These are phyloP conservation scores for Ustilago lituana DNA, from an alignment of 1,284 basidiomycete species.

Conservation along the genomic window DNA sequence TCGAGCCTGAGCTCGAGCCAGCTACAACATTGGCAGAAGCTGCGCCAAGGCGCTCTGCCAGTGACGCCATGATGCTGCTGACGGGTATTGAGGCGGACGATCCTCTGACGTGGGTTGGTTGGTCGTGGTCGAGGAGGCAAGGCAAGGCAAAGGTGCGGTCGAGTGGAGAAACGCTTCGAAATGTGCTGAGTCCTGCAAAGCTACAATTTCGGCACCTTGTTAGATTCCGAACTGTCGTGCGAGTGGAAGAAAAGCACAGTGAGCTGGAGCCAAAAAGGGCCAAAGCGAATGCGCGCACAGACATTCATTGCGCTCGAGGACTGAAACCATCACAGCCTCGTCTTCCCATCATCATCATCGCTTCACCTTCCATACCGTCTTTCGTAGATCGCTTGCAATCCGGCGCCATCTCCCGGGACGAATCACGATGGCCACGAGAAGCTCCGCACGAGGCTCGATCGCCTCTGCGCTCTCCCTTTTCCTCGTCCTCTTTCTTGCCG, in stretches of 20 bases:
- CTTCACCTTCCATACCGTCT: neutral
- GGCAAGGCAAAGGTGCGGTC: too few relatives aligned
- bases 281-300: conserved; percentile 26
- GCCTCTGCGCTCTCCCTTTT: conserved; percentile 1
- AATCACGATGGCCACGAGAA: too few relatives aligned
- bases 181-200: too few relatives aligned
- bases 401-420: too few relatives aligned
- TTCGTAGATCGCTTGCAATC: too few relatives aligned
- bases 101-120: too few relatives aligned
- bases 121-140: conserved; percentile 1
- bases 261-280: conserved; percentile 26
- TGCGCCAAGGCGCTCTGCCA: conserved; percentile 25
- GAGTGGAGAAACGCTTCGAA: too few relatives aligned
- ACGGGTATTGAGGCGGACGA: neutral
- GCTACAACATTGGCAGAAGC: neutral
- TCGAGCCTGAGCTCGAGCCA: conserved; percentile 1
- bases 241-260: conserved; percentile 35
- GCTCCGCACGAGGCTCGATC: neutral
- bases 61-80: conserved; percentile 22
- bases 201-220: too few relatives aligned
- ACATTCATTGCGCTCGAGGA: conserved; percentile 3
- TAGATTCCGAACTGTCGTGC: conserved; percentile 28
- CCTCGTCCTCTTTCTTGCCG: conserved; percentile 5
- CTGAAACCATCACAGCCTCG: too few relatives aligned
- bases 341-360: neutral